Base-by-base conservation (phyloP, 768 basidiomycete genomes). In the Mycena galericulata region DNA sequence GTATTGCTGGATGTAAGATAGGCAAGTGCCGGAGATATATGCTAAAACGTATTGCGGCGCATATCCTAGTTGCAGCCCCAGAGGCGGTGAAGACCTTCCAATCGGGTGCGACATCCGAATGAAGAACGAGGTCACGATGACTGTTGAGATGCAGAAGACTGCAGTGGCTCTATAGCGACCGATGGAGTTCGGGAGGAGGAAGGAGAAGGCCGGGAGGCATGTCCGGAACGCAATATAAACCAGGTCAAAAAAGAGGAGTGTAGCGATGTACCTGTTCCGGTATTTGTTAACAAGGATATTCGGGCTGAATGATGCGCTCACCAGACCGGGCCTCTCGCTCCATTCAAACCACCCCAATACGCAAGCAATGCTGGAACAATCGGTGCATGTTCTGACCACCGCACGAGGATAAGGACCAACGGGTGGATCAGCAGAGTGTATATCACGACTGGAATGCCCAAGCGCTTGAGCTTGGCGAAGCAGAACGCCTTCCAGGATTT, bases 221-320 rank as follows among this genome's bases (percentile, higher is more conserved):
- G n/a, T 64, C 22, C 62, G 56, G 46, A 62, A 22, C 8, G 47
- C 27, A 38, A 65, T 63, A 43, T 71, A 71, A 26, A 68, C 27
- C 46, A 72, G n/a, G 41, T 72, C 70, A 38, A 72, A 72, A 29
- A 56, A 38, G n/a, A 72, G 60, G 17, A 72, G 67, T 0, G 51
- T 40, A 8, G 70, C 70, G 2, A 62, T 6, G 27, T 41, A 72
- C 70, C 70, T 71, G 29, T 4, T 11, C 41, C 11, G 20, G 2
- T n/a, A 6, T 54, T 43, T 22, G 6, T 55, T 47, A 14, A 32
- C 45, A 22, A 18, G 15, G 2, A 4, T 45, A 29, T 6, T 24
- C 3, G 27, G 4, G 11, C 10, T 30, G 45, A 27, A 24, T 7
- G 24, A 24, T 18, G 29, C 32, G n/a, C 67, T 11, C 36, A 72